A percentile compares a stretch with the other conserved stretches of the same genome.
These are phyloP conservation scores for Gnetum montanum DNA, from an alignment of 75 land plant species.

Conservation along the genomic window DNA sequence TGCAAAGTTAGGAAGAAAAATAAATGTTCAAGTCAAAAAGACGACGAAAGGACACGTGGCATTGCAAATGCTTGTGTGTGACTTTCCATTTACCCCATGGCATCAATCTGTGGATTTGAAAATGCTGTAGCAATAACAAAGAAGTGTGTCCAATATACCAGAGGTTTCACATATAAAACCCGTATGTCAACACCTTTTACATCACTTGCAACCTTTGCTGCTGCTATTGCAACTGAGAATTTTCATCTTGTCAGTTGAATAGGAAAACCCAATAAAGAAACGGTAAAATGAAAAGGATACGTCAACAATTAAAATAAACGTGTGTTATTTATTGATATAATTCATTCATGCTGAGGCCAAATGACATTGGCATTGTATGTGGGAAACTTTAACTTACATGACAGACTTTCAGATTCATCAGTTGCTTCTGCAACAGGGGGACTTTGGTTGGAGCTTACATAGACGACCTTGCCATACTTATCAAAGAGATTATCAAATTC, in stretches of 20 bases:
- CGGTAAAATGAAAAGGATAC: neutral
- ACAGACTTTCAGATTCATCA: slow-evolving; percentile 84
- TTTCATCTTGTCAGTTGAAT: neutral
- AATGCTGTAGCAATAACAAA: slow-evolving; percentile 92
- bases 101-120: slow-evolving; percentile 87
- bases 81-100: slow-evolving; percentile 67
- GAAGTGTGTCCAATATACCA: slow-evolving; percentile 93
- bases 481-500: slow-evolving; percentile 66
- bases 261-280: neutral
- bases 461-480: slow-evolving; percentile 75
- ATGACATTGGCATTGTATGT: neutral
- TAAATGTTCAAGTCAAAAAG: too few relatives aligned
- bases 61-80: too few relatives aligned
- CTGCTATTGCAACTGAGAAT: slow-evolving; percentile 77
- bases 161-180: slow-evolving; percentile 88
- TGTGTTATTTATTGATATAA: neutral
- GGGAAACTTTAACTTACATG: slow-evolving; percentile 46
- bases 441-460: slow-evolving; percentile 30
- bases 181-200: slow-evolving; percentile 80
- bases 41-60: too few relatives aligned
- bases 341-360: neutral
- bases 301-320: neutral
- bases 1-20: slow-evolving; percentile 11
- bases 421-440: slow-evolving; percentile 45
- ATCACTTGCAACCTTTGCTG: slow-evolving; percentile 91